A percentile compares a stretch with the other conserved stretches of the same genome.
These are phyloP conservation scores for Lyophyllum decastes DNA, from an alignment of 768 basidiomycete species.

Conservation along the genomic window DNA sequence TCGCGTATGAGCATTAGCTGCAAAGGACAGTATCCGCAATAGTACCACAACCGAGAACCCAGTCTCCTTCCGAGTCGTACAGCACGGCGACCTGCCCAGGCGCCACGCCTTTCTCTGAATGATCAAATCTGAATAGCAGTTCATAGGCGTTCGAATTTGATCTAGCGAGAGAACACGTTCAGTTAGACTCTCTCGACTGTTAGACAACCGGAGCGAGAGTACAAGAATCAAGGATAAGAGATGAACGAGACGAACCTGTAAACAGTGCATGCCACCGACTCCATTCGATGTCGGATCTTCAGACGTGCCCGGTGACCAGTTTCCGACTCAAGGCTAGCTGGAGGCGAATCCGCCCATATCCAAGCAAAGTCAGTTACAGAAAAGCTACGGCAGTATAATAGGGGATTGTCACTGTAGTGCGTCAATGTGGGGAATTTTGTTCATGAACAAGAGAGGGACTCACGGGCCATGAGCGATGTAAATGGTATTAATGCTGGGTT, in stretches of 20 bases:
- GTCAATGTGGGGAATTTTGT: not conserved
- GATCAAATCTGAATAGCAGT: conserved; percentile 50
- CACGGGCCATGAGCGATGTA: conserved; percentile 76
- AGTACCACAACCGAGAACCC: conserved; percentile 84
- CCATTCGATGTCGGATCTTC: conserved; percentile 75
- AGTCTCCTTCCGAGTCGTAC: conserved; percentile 64
- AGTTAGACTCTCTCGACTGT: conserved; percentile 6
- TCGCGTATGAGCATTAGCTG: not conserved
- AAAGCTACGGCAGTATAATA: conserved; percentile 45
- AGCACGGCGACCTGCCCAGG: conserved; percentile 81
- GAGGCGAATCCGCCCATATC: conserved; percentile 72
- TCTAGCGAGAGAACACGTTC: conserved; percentile 7
- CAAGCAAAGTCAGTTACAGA: conserved; percentile 60
- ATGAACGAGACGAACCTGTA: conserved; percentile 39
- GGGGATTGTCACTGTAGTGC: conserved; percentile 54
- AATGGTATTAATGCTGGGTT: conserved; percentile 61
- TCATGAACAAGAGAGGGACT: conserved; percentile 21
- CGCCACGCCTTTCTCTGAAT: conserved; percentile 67
- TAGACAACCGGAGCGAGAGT: not conserved
- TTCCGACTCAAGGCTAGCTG: conserved; percentile 39
- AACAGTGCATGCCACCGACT: conserved; percentile 51
- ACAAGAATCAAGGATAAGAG: no score
- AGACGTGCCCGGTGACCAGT: conserved; percentile 51
- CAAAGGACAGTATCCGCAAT: conserved; percentile 37
- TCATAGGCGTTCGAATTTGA: conserved; percentile 16